phyloP scores from a whole-genome alignment of 148 eudicot species.

The Rhododendron ferrugineum region DNA sequence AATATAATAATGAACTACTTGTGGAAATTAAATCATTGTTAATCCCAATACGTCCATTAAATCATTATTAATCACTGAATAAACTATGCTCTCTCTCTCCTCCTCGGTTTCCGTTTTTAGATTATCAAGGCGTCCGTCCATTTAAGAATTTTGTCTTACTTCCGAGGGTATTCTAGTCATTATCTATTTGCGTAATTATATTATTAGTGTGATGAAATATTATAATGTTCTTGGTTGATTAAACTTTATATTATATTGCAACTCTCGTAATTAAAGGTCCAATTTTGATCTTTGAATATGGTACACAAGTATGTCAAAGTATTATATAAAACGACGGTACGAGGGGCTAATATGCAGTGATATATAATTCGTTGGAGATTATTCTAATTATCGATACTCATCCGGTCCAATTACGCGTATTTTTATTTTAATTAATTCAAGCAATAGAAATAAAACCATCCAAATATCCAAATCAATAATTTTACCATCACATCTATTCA shows the following conservation, averaged over 20 bases:
- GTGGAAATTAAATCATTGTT: background rate
- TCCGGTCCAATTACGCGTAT: too few relatives aligned
- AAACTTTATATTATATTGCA: background rate
- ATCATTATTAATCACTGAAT: background rate
- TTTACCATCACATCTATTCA: too few relatives aligned
- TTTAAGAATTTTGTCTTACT: background rate
- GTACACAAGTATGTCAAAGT: background rate
- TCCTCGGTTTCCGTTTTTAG: background rate
- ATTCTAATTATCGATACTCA: background rate
- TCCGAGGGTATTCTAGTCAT: background rate
- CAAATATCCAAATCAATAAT: background rate
- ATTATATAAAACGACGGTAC: too few relatives aligned
- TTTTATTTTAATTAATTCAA: too few relatives aligned
- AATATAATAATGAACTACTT: background rate
- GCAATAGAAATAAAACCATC: background rate
- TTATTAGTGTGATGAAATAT: background rate
- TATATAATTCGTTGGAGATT: too few relatives aligned
- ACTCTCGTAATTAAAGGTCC: background rate
- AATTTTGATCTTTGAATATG: background rate
- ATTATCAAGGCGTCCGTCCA: background rate
- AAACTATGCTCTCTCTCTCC: background rate
- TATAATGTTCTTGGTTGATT: background rate
- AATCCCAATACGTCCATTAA: background rate
- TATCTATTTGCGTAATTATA: background rate
- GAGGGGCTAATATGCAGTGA: background rate